Conservation (phyloP, 179 eudicot species). For the Patellifolia procumbens region DNA sequence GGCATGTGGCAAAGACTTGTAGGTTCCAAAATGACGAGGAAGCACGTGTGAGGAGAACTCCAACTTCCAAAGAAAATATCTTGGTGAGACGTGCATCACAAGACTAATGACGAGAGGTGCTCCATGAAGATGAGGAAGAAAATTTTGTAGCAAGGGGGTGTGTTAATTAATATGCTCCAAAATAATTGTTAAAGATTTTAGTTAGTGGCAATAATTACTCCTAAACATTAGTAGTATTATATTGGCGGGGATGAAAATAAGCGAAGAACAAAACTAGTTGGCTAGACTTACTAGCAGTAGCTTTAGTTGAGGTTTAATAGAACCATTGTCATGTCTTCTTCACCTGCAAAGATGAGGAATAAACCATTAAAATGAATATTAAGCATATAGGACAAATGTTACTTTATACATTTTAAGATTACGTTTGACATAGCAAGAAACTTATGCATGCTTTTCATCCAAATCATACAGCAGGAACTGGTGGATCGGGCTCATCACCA, state of each 20-base stretch:
- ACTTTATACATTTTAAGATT: not conserved
- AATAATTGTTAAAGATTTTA: too few relatives aligned
- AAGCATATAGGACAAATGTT: not conserved
- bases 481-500: not conserved
- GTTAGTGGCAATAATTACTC: too few relatives aligned
- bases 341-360: constrained; percentile 26
- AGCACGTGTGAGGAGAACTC: too few relatives aligned
- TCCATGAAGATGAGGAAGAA: too few relatives aligned
- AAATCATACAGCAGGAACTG: not conserved
- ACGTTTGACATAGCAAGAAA: not conserved
- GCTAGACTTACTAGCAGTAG: constrained; percentile 17
- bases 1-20: too few relatives aligned
- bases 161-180: too few relatives aligned
- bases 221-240: too few relatives aligned
- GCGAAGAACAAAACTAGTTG: not conserved
- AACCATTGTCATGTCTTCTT: not conserved
- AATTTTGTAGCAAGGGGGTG: too few relatives aligned
- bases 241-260: constrained; percentile 16
- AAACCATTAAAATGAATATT: not conserved
- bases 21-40: too few relatives aligned
- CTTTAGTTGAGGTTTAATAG: constrained; percentile 6
- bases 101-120: too few relatives aligned
- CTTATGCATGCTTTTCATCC: not conserved
- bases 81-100: too few relatives aligned
- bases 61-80: too few relatives aligned